Evolutionary conservation across 306 rosid species (phyloP).

Genomic region (Rosa lucieae): DNA sequence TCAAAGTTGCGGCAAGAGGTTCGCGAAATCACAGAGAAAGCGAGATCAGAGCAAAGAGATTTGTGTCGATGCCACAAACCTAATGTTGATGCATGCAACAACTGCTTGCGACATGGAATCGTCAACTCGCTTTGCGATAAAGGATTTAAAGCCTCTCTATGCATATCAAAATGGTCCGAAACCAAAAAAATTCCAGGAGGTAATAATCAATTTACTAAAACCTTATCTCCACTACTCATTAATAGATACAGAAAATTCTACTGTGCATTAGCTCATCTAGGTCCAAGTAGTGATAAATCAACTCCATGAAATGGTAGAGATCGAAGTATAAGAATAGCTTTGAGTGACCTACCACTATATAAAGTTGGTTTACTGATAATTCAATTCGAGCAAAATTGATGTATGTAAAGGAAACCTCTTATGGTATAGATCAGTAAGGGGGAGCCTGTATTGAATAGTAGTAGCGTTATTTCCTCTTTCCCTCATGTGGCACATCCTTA

Average conservation of each 20-base stretch:
- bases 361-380: no score
- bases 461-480: neutral
- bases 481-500: neutral
- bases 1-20: slow-evolving; percentile 46
- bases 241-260: no score
- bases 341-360: no score
- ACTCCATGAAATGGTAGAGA: no score
- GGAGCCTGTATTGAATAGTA: no score
- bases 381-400: no score
- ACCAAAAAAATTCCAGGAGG: slow-evolving; percentile 53
- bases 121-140: slow-evolving; percentile 39
- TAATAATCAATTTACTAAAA: slow-evolving; percentile 2
- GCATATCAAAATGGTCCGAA: slow-evolving; percentile 55
- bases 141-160: slow-evolving; percentile 49
- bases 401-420: no score
- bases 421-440: no score
- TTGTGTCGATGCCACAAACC: slow-evolving; percentile 44
- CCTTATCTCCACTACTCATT: neutral
- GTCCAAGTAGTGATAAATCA: no score
- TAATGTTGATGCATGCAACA: slow-evolving; percentile 30
- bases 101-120: slow-evolving; percentile 46
- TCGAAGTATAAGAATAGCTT: no score
- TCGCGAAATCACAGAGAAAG: slow-evolving; percentile 33
- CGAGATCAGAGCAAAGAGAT: slow-evolving; percentile 16
- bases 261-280: no score